These are phyloP conservation scores for Fusarium secorum DNA, from an alignment of 2,329 filamentous ascomycete genomes.

Conservation along the genomic window DNA sequence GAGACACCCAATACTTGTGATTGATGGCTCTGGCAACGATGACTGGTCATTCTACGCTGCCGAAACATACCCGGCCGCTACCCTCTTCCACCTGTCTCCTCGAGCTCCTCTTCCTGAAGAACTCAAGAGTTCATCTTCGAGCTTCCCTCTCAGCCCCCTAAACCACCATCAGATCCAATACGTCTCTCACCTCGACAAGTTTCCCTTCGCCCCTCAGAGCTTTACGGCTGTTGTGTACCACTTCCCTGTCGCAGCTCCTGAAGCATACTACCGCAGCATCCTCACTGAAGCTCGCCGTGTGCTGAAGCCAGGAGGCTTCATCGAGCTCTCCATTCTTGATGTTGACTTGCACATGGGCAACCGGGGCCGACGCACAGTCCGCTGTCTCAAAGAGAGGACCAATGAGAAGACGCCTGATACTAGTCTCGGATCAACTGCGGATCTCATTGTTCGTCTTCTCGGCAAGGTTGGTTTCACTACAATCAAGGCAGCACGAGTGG, in stretches of 20 bases:
- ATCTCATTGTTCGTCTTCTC: constrained; percentile 70
- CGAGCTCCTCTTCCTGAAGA: constrained; percentile 59
- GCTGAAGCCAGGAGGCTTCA: constrained; percentile 76
- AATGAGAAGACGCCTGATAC: constrained; percentile 67
- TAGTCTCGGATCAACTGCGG: constrained; percentile 66
- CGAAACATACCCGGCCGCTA: constrained; percentile 77
- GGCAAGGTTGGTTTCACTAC: constrained; percentile 74
- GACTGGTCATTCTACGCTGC: constrained; percentile 90
- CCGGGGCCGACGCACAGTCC: constrained; percentile 71
- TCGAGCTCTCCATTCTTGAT: constrained; percentile 80
- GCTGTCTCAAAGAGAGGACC: constrained; percentile 75
- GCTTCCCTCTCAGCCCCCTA: constrained; percentile 64
- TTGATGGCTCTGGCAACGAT: constrained; percentile 85
- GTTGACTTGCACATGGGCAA: constrained; percentile 84
- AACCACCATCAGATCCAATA: constrained; percentile 82
- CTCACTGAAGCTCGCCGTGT: constrained; percentile 79
- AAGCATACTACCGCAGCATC: constrained; percentile 73
- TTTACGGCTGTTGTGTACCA: constrained; percentile 81
- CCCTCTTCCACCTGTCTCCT: constrained; percentile 78
- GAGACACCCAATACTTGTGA: constrained; percentile 73
- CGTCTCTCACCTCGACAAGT: constrained; percentile 66
- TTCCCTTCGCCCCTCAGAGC: constrained; percentile 78
- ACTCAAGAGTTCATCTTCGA: constrained; percentile 50
- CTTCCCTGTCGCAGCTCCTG: constrained; percentile 75
- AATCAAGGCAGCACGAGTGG: constrained; percentile 79